Evolutionary conservation across 1,284 basidiomycete species (phyloP).

Genomic region (Pyrrhoderma lamaoense): DNA sequence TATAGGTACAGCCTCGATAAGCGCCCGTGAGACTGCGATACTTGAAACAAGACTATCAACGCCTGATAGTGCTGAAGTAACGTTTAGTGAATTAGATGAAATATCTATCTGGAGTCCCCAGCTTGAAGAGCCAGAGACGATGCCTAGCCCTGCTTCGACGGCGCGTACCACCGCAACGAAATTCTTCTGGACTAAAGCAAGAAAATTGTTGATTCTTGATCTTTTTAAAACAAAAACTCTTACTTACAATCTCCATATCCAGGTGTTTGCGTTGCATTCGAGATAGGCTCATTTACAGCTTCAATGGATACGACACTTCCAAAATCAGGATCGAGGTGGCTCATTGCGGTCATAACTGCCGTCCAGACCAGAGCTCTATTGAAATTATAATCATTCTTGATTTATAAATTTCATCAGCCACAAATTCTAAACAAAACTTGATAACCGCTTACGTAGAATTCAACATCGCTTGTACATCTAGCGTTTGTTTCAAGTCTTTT

Average conservation of each 20-base stretch:
- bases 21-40: slow-evolving; percentile 35
- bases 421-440: not conserved
- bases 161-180: slow-evolving; percentile 63
- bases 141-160: slow-evolving; percentile 54
- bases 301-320: slow-evolving; percentile 61
- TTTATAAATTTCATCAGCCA: not conserved
- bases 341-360: slow-evolving; percentile 64
- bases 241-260: slow-evolving; percentile 57
- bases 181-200: slow-evolving; percentile 52
- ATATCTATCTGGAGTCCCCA: slow-evolving; percentile 10
- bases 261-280: slow-evolving; percentile 57
- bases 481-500: not conserved
- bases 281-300: slow-evolving; percentile 70
- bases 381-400: slow-evolving; percentile 61
- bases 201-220: not conserved
- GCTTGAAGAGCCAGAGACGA: slow-evolving; percentile 24
- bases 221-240: not conserved
- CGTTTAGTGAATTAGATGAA: slow-evolving; percentile 16
- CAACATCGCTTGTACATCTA: slow-evolving; percentile 57
- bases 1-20: slow-evolving; percentile 44
- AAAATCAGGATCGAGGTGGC: slow-evolving; percentile 64
- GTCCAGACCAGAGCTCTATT: slow-evolving; percentile 71
- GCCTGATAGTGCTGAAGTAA: slow-evolving; percentile 4
- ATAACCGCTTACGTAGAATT: slow-evolving; percentile 59
- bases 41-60: not conserved